Base-by-base conservation (phyloP, 192 early-diverging fungal species). In the Coemansia sp. region DNA sequence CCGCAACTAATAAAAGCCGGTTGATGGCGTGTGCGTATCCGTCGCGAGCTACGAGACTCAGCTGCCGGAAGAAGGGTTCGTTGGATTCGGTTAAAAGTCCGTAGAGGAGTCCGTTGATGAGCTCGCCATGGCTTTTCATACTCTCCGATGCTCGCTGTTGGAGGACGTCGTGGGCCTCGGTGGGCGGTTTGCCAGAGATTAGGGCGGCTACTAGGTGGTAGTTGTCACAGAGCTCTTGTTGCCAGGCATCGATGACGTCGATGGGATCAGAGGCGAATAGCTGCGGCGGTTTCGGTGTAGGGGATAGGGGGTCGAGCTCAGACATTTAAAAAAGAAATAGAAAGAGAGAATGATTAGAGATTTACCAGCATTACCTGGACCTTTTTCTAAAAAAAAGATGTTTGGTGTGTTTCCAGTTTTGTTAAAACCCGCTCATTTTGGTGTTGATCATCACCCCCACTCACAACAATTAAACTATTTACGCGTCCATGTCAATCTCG, bases 21-120 rank as follows among this genome's bases (percentile, higher is more conserved):
- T 67, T 45, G 9, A 86, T 25, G 3, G 83, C 72, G 26, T 68
- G 64, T 1, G 69, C 72, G 59, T 79, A 89, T 5, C 86, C 77
- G 65, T 92, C 90, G 58, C 90, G 85, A 42, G 85, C 79, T 1
- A 90, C 83, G n/a, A 88, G 65, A 41, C 79, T 87, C 34, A 92
- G 75, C 1, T 77, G 72, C 35, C 86, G 85, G 59, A 88, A 86
- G 45, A 82, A 69, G 75, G 85, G 69, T 6, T 42, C 59, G 3
- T 62, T 59, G 37, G 80, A 65, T 26, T 84, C 76, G 3, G 83
- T 87, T 6, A 88, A 61, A 1, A 87, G 76, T 1, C 82, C 86
- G 47, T 88, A 91, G 1, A 91, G 50, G 4, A 91, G 70, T 2
- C 85, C 90, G 39, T 82, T 80, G 41, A 88, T 83, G 34, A 87